Evolutionary conservation across 1,284 basidiomycete species (phyloP), one percentile per base, ranked within the genome.

Genomic region (Ceratobasidium papillatum): DNA sequence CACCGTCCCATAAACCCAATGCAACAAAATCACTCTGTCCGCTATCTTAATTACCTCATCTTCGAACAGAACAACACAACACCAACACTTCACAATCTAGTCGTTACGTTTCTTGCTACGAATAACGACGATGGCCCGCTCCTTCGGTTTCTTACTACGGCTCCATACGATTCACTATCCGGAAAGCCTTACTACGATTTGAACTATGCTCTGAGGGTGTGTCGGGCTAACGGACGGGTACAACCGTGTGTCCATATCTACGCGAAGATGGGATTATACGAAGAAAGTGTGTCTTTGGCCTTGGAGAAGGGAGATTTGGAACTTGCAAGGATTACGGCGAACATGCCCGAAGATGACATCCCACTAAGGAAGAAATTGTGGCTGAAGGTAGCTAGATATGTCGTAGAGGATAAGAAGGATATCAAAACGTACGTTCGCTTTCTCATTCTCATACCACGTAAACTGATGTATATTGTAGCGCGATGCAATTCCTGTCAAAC

Each of bases 231-330:
- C 52, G 89, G 90, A 4, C 87, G 94, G 61, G 94, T 90, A 36
- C 94, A 96, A 79, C 90, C 97, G 0, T 99, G 96, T 81, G 95
- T 99, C 52, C 92, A 95, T 79, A 97, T 99, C 75, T 99, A 99
- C 83, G 94, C 95, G 9, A 96, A 98, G 84, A 97, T 99, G 95
- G 96, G 95, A 0, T 84, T 99, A 64, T 98, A 92, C 85, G 98
- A 99, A 84, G 94, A 94, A 79, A 96, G 94, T 76, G 97, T 99
- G 25, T 96, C 99, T 81, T 86, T 99, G 45, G 98, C 98, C 0
- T 85, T 99, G 49, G 90, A 94, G 81, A 95, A 95, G 81, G 96
- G 95, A 11, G 96, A 99, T 80, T 81, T 98, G 71, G 96, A 98
- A 78, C 84, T 98, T 36, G 96, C 96, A 9, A 97, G 95, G 83